Percentiles rank a stretch among this genome's conserved stretches.
Conservation (phyloP, 2,329 filamentous ascomycete genomes). For the Exophiala oligosperma region DNA sequence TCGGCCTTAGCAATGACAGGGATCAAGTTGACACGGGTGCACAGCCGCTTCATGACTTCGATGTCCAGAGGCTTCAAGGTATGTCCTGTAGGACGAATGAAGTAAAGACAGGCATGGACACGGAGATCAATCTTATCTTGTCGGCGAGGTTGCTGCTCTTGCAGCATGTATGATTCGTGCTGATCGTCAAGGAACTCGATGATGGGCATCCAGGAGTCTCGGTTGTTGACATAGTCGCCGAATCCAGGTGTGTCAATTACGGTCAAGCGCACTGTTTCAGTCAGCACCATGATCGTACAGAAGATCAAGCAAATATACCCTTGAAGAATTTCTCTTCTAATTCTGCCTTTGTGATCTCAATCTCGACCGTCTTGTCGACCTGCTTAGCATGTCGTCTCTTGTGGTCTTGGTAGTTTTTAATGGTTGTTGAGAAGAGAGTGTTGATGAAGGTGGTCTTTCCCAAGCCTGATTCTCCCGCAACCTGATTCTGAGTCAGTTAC, state of each 20-base stretch:
- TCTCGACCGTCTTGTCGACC: conserved; percentile 98
- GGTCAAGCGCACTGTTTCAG: conserved; percentile 78
- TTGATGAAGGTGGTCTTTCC: conserved; percentile 99
- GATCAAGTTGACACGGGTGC: conserved; percentile 96
- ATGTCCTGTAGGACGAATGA: conserved; percentile 97
- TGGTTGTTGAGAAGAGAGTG: conserved; percentile 99
- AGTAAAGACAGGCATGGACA: conserved; percentile 98
- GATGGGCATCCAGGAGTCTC: conserved; percentile 99
- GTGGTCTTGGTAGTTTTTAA: conserved; percentile 99
- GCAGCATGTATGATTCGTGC: conserved; percentile 99
- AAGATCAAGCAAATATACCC: conserved; percentile 57
- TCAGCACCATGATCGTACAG: conserved; percentile 1
- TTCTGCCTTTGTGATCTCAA: conserved; percentile 99
- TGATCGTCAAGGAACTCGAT: conserved; percentile 99
- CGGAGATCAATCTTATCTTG: conserved; percentile 99
- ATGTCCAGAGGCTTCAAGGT: conserved; percentile 98
- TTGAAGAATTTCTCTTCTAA: conserved; percentile 99
- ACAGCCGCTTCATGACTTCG: conserved; percentile 99
- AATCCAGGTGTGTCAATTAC: conserved; percentile 99
- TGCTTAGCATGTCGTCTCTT: conserved; percentile 99
- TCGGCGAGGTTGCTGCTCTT: conserved; percentile 98
- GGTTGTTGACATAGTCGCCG: conserved; percentile 99
- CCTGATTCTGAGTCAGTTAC: conserved; percentile 53
- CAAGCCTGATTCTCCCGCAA: conserved; percentile 95
- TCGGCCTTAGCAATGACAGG: conserved; percentile 98